Base-by-base conservation (phyloP, 2,329 filamentous ascomycete genomes). In the Atkinsonella hypoxylon region DNA sequence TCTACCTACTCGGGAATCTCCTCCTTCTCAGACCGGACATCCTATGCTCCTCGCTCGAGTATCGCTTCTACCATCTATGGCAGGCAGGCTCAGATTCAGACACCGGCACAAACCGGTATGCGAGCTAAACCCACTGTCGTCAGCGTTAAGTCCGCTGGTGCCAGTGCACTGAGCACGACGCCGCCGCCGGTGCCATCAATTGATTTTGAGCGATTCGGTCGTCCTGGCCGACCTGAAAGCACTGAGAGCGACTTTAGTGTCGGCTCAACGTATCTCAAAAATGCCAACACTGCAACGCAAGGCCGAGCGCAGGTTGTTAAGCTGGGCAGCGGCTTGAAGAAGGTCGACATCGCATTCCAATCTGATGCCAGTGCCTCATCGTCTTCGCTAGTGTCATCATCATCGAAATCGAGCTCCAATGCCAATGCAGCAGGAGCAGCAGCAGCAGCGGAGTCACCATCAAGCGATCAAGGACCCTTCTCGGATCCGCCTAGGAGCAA, bases 1-100 rank as follows among this genome's bases (percentile, higher is more conserved):
- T 95, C 89, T 7, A 91, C 89, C 12, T 95, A 90, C 69, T 94
- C 89, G 5, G 85, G 80, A 54, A 79, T 85, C 54, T 87, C 86
- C 1, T 75, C 72, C 47, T 78, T 74, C 58, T 77, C 74, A 32
- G 80, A 83, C 61, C 73, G 79, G 51, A 81, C 78, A 0, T 84
- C 81, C 1, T 80, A 75, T 53, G 80, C 79, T 34, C 76, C 77
- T 34, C 76, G 82, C 51, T 82, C 78, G 46, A 90, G 87, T 62
- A 86, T 97, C 56, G 90, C 89, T 3, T 95, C 90, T 1, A 96
- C 91, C 18, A 89, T 95, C 49, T 97, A 96, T 64, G 87, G 89
- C 57, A 91, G 90, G 70, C 89, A 94, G 61, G 89, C 88, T 15
- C 82, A 95, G 48, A 81, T 95, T 38, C 58, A 89, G 75, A 63